Conservation (phyloP, 331 rosid species). For the Ulmus americana region DNA sequence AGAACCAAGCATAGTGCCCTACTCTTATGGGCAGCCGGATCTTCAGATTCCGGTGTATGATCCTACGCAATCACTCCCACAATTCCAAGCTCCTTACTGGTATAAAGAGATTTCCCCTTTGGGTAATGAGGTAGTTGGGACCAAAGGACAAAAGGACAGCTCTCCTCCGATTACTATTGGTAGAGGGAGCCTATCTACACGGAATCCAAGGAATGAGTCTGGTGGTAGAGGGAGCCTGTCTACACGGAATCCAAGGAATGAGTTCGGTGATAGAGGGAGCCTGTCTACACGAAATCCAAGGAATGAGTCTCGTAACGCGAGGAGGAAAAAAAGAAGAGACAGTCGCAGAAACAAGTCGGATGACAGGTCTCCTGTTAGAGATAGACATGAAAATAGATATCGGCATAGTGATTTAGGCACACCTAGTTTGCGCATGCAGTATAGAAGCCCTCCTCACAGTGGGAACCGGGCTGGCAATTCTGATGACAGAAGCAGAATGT, state of each 20-base stretch:
- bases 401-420: too few species aligned
- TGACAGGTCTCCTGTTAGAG: constrained; percentile 18
- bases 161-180: constrained; percentile 20
- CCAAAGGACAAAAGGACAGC: constrained; percentile 23
- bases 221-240: too few species aligned
- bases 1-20: constrained; percentile 15
- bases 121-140: constrained; percentile 18
- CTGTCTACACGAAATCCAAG: constrained; percentile 23
- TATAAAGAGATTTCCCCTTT: neutral
- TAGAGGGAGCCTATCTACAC: too few species aligned
- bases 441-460: constrained; percentile 16
- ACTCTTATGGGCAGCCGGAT: too few species aligned
- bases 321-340: constrained; percentile 16
- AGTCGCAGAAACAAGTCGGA: constrained; percentile 14
- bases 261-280: constrained; percentile 25
- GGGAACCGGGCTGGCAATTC: neutral
- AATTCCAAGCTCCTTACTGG: constrained; percentile 16
- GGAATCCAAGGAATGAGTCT: too few species aligned
- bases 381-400: neutral
- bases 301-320: constrained; percentile 20
- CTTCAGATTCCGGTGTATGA: constrained; percentile 11
- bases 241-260: too few species aligned
- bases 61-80: constrained; percentile 11
- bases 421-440: too few species aligned
- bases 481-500: constrained; percentile 21